Evolutionary conservation across 768 basidiomycete species (phyloP).

Genomic region (Tulasnella sp.): DNA sequence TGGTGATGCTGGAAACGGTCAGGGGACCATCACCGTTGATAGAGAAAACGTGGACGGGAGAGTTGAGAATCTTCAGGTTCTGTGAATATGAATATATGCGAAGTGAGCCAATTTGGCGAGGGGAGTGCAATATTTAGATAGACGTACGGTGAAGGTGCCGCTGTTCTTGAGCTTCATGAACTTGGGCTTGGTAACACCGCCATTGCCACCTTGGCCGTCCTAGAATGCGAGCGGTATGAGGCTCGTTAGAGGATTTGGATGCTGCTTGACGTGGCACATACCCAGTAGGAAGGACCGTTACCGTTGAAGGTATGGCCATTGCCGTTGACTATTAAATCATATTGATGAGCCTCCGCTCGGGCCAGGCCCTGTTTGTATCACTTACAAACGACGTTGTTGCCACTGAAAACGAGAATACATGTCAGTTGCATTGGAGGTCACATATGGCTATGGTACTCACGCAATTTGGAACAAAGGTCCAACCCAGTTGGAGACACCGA

Average conservation of each 20-base stretch:
- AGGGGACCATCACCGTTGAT: constrained; percentile 23
- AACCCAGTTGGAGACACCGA: constrained; percentile 34
- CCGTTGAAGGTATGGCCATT: constrained; percentile 34
- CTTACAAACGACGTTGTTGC: background rate
- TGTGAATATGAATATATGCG: constrained; percentile 12
- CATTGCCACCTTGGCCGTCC: constrained; percentile 20
- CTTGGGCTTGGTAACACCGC: constrained; percentile 21
- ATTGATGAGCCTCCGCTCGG: background rate
- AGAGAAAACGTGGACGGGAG: constrained; percentile 28
- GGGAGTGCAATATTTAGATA: no score
- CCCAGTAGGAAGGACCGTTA: constrained; percentile 36
- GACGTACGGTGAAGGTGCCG: constrained; percentile 28
- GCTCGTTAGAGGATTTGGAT: no score
- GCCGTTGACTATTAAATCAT: constrained; percentile 25
- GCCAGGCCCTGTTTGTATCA: background rate
- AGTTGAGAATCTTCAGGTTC: constrained; percentile 31
- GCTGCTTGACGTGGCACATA: constrained; percentile 10
- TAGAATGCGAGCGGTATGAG: background rate
- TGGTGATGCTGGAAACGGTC: constrained; percentile 35
- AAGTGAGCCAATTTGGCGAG: background rate
- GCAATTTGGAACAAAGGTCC: constrained; percentile 16
- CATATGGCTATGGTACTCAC: constrained; percentile 29
- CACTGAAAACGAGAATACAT: background rate
- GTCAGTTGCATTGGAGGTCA: constrained; percentile 22
- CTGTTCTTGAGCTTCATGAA: constrained; percentile 36